Evolutionary conservation across 192 early-diverging fungal genomes (phyloP).

Genomic region (Entophlyctis helioformis): DNA sequence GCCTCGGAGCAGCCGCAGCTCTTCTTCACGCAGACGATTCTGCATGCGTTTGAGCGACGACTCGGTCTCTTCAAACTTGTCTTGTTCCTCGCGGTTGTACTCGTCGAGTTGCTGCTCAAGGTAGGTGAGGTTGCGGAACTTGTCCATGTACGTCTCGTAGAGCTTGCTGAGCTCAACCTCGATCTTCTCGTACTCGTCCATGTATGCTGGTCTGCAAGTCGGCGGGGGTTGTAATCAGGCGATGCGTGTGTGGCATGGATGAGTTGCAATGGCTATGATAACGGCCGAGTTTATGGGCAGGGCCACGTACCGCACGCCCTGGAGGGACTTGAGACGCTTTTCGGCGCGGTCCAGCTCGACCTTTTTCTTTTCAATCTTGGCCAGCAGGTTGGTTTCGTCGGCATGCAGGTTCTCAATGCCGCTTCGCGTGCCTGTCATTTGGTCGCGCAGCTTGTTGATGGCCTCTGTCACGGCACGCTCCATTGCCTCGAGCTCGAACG

Average conservation of each 20-base stretch:
- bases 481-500: slow-evolving; percentile 33
- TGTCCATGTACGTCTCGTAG: slow-evolving; percentile 37
- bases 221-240: no score
- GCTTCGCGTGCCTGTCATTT: slow-evolving; percentile 13
- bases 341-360: slow-evolving; percentile 36
- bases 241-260: no score
- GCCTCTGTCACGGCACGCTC: slow-evolving; percentile 25
- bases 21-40: slow-evolving; percentile 34
- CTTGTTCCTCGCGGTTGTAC: slow-evolving; percentile 32
- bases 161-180: slow-evolving; percentile 33
- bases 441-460: slow-evolving; percentile 13
- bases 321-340: slow-evolving; percentile 32
- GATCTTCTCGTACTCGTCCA: slow-evolving; percentile 48
- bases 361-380: slow-evolving; percentile 45
- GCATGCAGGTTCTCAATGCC: slow-evolving; percentile 23
- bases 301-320: slow-evolving; percentile 27
- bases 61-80: slow-evolving; percentile 43
- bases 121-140: slow-evolving; percentile 34
- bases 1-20: slow-evolving; percentile 30
- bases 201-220: slow-evolving; percentile 36
- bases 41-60: slow-evolving; percentile 35
- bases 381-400: slow-evolving; percentile 31
- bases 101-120: slow-evolving; percentile 46
- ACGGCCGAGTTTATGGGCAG: no score
- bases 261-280: no score